These are phyloP conservation scores for Ajuga chamaepitys DNA, from an alignment of 257 asterid species.

Conservation along the genomic window DNA sequence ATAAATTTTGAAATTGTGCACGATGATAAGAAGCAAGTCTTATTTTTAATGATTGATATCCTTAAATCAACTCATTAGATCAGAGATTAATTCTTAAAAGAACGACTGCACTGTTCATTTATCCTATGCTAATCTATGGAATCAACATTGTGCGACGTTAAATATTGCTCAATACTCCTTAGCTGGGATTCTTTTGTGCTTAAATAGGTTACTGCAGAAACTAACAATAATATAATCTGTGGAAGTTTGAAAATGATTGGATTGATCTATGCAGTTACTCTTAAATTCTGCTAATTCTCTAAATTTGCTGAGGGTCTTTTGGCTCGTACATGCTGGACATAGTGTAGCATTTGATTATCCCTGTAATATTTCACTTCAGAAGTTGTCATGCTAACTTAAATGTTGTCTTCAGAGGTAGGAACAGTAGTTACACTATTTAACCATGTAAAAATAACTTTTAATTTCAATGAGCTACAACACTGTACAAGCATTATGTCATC, in stretches of 20 bases:
- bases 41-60: background rate
- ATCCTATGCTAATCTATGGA: background rate
- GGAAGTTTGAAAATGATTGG: background rate
- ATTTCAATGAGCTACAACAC: background rate
- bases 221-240: background rate
- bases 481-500: background rate
- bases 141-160: background rate
- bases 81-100: background rate
- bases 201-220: background rate
- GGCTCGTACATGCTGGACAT: background rate
- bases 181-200: background rate
- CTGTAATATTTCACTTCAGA: background rate
- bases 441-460: background rate
- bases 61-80: background rate
- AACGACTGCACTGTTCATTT: background rate
- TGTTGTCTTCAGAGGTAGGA: background rate
- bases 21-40: background rate
- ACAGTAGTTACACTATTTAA: background rate
- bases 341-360: background rate
- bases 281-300: background rate
- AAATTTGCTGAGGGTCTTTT: background rate
- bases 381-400: background rate
- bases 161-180: background rate
- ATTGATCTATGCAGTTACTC: background rate
- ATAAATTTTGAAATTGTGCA: background rate